Conservation (phyloP, 192 early-diverging fungal species). For the Coemansia sp. region DNA sequence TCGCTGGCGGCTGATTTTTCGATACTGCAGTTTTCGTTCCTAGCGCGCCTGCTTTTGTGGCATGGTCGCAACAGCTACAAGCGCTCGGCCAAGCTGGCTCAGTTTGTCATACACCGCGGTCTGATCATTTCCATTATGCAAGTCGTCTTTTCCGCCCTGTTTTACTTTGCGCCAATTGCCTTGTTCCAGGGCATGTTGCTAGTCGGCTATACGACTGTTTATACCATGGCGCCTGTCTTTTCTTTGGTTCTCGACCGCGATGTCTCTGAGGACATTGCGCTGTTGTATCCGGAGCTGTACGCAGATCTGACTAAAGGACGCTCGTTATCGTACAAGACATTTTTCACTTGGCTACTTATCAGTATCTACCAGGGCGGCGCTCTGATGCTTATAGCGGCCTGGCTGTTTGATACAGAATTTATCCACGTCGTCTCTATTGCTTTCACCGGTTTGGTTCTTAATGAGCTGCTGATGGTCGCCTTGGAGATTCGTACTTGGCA, state of each 20-base stretch:
- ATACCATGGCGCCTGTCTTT: slow-evolving; percentile 98
- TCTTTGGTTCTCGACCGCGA: slow-evolving; percentile 93
- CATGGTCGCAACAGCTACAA: slow-evolving; percentile 96
- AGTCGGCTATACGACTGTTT: slow-evolving; percentile 94
- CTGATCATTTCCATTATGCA: slow-evolving; percentile 98
- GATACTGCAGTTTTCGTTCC: slow-evolving; percentile 82
- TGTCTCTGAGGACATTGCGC: slow-evolving; percentile 84
- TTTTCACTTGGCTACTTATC: slow-evolving; percentile 93
- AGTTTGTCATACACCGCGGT: slow-evolving; percentile 97
- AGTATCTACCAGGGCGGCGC: slow-evolving; percentile 96
- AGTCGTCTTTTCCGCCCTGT: slow-evolving; percentile 93
- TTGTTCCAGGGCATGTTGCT: slow-evolving; percentile 88
- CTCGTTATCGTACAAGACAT: slow-evolving; percentile 88
- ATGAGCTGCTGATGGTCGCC: slow-evolving; percentile 96
- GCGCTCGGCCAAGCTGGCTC: slow-evolving; percentile 89
- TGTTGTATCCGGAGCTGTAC: slow-evolving; percentile 93
- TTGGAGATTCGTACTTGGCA: slow-evolving; percentile 96
- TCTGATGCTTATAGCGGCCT: slow-evolving; percentile 92
- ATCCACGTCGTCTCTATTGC: slow-evolving; percentile 94
- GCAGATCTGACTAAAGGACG: slow-evolving; percentile 94
- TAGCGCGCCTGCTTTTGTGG: slow-evolving; percentile 88
- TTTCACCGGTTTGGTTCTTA: slow-evolving; percentile 92
- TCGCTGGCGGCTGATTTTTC: slow-evolving; percentile 94
- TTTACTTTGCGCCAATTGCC: slow-evolving; percentile 97
- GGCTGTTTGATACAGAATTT: slow-evolving; percentile 95